Evolutionary conservation across 257 asterid genomes (phyloP).

Genomic region (Dorcoceras hygrometricum): DNA sequence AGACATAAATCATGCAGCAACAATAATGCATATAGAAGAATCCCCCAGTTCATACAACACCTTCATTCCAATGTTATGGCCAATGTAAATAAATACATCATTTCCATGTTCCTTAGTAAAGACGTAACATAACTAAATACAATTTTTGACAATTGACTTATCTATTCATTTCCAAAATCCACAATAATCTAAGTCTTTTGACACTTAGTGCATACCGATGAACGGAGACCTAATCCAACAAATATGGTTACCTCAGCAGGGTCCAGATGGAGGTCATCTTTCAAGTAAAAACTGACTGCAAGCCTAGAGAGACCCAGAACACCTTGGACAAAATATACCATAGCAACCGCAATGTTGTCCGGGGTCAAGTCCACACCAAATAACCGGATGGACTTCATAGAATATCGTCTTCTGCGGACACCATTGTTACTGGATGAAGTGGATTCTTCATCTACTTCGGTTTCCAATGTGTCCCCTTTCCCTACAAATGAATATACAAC

Average conservation of each 20-base stretch:
- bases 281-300: conserved; percentile 92
- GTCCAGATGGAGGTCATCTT: conserved; percentile 94
- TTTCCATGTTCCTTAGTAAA: background rate
- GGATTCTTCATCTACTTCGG: conserved; percentile 47
- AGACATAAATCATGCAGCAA: background rate
- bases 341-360: conserved; percentile 91
- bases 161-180: conserved; percentile 6
- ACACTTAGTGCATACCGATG: background rate
- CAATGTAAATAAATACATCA: background rate
- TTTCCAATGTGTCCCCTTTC: conserved; percentile 43
- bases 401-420: conserved; percentile 52
- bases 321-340: conserved; percentile 99
- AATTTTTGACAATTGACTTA: conserved; percentile 1
- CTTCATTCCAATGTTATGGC: background rate
- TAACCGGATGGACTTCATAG: conserved; percentile 47
- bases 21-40: background rate
- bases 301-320: conserved; percentile 91
- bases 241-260: conserved; percentile 88
- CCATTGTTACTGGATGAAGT: conserved; percentile 42
- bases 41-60: background rate
- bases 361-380: conserved; percentile 91
- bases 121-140: background rate
- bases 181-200: background rate
- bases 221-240: conserved; percentile 16
- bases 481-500: conserved; percentile 45